Evolutionary conservation across 2,329 filamentous ascomycete genomes (phyloP), one percentile per base, ranked within the genome.

Genomic region (Gyromitra esculenta): DNA sequence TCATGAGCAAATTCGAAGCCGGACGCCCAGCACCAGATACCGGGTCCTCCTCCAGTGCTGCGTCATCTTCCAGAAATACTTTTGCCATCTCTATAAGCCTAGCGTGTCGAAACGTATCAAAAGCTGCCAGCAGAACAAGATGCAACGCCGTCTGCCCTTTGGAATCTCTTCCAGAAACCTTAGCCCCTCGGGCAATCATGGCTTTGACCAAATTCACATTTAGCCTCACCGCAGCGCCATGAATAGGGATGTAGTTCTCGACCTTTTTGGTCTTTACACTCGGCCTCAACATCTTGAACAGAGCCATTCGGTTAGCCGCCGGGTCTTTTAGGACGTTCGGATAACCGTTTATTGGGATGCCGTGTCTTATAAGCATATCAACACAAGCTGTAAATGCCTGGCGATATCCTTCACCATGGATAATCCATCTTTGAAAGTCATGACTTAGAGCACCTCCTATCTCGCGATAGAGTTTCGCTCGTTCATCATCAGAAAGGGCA

Each of bases 401-500:
- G 6, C 9, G 60, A 11, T 48, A 48, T 1, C 21, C 21, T 37
- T 48, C 15, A 41, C 60, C 60, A n/a, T 64, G 60, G 9, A 64
- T 64, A 6, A 64, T 48, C 60, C 60, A 64, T 45, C 60, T 45
- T n/a, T 64, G 60, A 5, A 64, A 64, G 41, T 50, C 39, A 7
- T 45, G 15, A 8, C 37, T 15, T n/a, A 13, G 13, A 37, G 4
- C 31, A 18, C 56, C 15, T 35, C 56, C 56, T n/a, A 59, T 59
- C 35, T 59, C 35, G 11, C 25, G 31, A 59, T 59, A 59, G n/a
- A 59, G 56, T 7, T 5, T 59, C 37, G 25, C 56, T 37, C 35
- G 56, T 18, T 25, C 25, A 31, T 54, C 50, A 11, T 54, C 50
- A 31, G 50, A 31, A 5, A 54, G 21, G 1, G 50, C 11, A 8